Percentiles rank a stretch among this genome's conserved stretches.
phyloP scores from a whole-genome alignment of 169 alveolate genomes.

The Plasmodium falciparum region DNA sequence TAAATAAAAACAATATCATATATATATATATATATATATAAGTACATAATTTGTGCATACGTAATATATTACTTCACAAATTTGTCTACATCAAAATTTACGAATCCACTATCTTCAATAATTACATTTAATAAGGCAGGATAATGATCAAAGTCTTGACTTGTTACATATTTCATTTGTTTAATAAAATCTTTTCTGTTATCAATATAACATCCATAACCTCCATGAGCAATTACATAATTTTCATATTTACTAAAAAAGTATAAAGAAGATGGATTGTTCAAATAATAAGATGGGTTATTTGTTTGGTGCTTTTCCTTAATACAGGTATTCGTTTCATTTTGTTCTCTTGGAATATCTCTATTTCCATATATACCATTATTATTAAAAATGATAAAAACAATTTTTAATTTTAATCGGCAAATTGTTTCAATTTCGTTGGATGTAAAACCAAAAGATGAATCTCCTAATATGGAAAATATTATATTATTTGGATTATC shows the following conservation, averaged over 20 bases:
- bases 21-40: not conserved
- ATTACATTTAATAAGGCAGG: slow-evolving; percentile 56
- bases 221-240: slow-evolving; percentile 67
- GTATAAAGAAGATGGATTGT: slow-evolving; percentile 67
- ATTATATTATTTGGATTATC: slow-evolving; percentile 20
- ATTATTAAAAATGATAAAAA: slow-evolving; percentile 53
- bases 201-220: slow-evolving; percentile 64
- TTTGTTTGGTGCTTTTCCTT: not conserved
- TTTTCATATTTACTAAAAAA: slow-evolving; percentile 61
- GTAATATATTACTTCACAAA: slow-evolving; percentile 17
- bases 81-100: slow-evolving; percentile 42
- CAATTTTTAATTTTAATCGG: slow-evolving; percentile 44
- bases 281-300: slow-evolving; percentile 18
- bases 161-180: slow-evolving; percentile 35
- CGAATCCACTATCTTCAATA: slow-evolving; percentile 30
- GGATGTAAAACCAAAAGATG: slow-evolving; percentile 73
- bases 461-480: slow-evolving; percentile 71
- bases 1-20: not conserved
- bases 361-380: slow-evolving; percentile 72
- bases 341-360: not conserved
- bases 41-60: not conserved
- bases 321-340: not conserved
- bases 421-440: slow-evolving; percentile 72
- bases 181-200: slow-evolving; percentile 35
- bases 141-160: slow-evolving; percentile 27